phyloP scores from a whole-genome alignment of 2,329 filamentous ascomycete genomes.

The Arthroderma sp. region DNA sequence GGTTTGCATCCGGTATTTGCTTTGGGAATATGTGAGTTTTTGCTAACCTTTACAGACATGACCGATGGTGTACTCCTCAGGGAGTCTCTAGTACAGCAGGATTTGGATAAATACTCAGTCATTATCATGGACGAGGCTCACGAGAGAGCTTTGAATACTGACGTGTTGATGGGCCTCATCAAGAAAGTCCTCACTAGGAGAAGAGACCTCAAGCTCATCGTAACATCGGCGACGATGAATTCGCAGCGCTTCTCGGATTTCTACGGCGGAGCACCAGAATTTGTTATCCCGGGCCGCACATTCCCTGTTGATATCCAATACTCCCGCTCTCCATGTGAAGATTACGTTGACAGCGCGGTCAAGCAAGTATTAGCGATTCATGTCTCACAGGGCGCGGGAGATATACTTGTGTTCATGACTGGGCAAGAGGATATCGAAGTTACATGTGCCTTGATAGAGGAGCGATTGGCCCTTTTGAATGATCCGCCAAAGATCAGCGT shows the following conservation, averaged over 20 bases:
- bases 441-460: conserved; percentile 84
- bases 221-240: conserved; percentile 98
- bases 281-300: conserved; percentile 87
- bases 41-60: conserved; percentile 51
- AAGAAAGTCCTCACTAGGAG: conserved; percentile 89
- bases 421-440: conserved; percentile 97
- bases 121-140: conserved; percentile 99
- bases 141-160: conserved; percentile 89
- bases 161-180: conserved; percentile 92
- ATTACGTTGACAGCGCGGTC: conserved; percentile 94
- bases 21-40: background rate
- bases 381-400: conserved; percentile 80
- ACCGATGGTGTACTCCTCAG: conserved; percentile 89
- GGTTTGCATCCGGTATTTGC: conserved; percentile 13
- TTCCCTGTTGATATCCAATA: conserved; percentile 97
- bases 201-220: conserved; percentile 86
- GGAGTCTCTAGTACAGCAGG: conserved; percentile 83
- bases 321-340: conserved; percentile 85
- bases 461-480: conserved; percentile 75
- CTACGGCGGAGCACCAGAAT: conserved; percentile 90
- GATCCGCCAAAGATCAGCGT: conserved; percentile 92
- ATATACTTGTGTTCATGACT: conserved; percentile 98
- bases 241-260: conserved; percentile 91
- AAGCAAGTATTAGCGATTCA: conserved; percentile 94
- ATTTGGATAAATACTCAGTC: conserved; percentile 91